Percentiles rank a stretch among this genome's conserved stretches.
Conservation (phyloP, 768 basidiomycete genomes). For the Terana coerulea region DNA sequence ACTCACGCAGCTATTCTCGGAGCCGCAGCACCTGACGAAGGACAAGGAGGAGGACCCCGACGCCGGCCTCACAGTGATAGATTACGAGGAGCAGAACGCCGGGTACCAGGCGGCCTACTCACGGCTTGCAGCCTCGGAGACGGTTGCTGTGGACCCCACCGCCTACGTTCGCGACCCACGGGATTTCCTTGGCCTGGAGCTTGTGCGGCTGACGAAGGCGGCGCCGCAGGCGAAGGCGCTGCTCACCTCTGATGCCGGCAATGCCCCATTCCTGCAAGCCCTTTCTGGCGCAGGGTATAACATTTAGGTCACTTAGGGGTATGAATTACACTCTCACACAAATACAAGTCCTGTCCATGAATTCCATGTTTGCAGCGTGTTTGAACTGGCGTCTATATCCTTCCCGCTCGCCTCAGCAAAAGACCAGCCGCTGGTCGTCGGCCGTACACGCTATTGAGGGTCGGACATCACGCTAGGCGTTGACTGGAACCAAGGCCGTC, state of each 20-base stretch:
- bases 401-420: no score
- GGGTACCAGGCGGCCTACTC: constrained; percentile 96
- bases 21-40: constrained; percentile 65
- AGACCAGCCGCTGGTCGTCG: no score
- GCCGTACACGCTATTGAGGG: no score
- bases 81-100: constrained; percentile 85
- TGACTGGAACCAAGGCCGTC: no score
- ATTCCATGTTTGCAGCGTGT: no score
- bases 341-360: no score
- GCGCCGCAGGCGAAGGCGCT: constrained; percentile 15
- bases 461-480: no score
- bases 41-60: constrained; percentile 15
- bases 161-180: constrained; percentile 25
- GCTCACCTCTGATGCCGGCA: constrained; percentile 13
- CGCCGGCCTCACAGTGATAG: constrained; percentile 62
- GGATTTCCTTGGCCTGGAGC: constrained; percentile 23
- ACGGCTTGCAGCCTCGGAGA: constrained; percentile 67
- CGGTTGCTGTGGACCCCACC: constrained; percentile 33
- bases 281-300: constrained; percentile 4
- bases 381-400: no score
- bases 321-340: no score
- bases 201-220: constrained; percentile 16
- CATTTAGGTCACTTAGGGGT: no score
- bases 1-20: constrained; percentile 71
- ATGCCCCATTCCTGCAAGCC: constrained; percentile 20